Evolutionary conservation across 352 stramenopile genomes (phyloP).

Genomic region (Phytophthora meadii): DNA sequence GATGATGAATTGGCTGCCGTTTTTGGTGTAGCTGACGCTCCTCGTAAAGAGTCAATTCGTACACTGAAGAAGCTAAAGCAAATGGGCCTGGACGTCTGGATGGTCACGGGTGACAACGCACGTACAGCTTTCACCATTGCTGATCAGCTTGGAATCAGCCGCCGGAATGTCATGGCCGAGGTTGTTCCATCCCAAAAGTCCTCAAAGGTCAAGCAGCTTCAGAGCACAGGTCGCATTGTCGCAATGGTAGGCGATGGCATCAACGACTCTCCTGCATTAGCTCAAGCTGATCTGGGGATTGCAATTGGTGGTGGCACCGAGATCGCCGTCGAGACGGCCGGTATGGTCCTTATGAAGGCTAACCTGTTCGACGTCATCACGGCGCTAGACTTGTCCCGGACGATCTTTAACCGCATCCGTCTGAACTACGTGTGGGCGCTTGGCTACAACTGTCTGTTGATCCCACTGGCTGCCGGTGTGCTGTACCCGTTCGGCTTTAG

Average conservation of each 20-base stretch:
- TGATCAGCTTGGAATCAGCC: constrained; percentile 92
- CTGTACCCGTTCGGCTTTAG: constrained; percentile 95
- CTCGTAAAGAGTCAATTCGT: constrained; percentile 92
- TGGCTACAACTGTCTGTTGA: constrained; percentile 97
- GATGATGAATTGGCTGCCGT: constrained; percentile 74
- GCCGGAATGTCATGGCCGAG: constrained; percentile 94
- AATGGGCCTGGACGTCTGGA: constrained; percentile 96
- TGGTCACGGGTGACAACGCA: constrained; percentile 99
- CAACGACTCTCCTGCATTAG: constrained; percentile 98
- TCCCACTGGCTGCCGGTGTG: constrained; percentile 96
- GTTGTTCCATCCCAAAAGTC: constrained; percentile 97
- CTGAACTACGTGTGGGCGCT: constrained; percentile 99
- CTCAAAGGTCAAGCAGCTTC: constrained; percentile 92
- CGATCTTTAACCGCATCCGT: constrained; percentile 96
- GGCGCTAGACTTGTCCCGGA: constrained; percentile 95
- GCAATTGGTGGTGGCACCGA: constrained; percentile 95
- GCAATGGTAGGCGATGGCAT: constrained; percentile 98
- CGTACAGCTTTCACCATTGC: constrained; percentile 95
- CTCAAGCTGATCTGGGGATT: constrained; percentile 97
- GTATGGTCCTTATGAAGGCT: constrained; percentile 93
- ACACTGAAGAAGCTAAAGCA: constrained; percentile 92
- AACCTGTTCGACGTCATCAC: constrained; percentile 95
- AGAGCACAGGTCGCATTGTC: constrained; percentile 88
- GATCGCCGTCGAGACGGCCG: constrained; percentile 97
- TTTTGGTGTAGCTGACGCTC: constrained; percentile 86